phyloP scores from a whole-genome alignment of 2,329 filamentous ascomycete genomes.

The Hypoxylon sp. region DNA sequence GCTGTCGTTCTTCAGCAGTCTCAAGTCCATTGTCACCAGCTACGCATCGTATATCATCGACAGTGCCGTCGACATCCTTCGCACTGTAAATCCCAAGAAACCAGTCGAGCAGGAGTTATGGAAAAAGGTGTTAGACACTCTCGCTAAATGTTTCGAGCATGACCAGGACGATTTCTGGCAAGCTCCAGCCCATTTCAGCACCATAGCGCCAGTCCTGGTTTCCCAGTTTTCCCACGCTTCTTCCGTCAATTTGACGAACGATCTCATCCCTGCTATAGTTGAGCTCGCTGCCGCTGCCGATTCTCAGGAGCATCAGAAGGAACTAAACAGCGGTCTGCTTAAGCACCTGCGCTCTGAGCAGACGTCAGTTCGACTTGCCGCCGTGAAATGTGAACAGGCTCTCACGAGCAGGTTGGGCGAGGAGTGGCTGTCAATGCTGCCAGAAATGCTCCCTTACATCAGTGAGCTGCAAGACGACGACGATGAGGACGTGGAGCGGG shows the following conservation, averaged over 20 bases:
- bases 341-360: slow-evolving; percentile 82
- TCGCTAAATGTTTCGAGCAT: slow-evolving; percentile 84
- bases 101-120: slow-evolving; percentile 74
- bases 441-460: slow-evolving; percentile 97
- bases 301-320: slow-evolving; percentile 90
- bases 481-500: slow-evolving; percentile 90
- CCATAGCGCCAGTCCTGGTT: slow-evolving; percentile 78
- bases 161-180: slow-evolving; percentile 98
- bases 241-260: slow-evolving; percentile 60
- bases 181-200: slow-evolving; percentile 86
- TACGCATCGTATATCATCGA: slow-evolving; percentile 91
- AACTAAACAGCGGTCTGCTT: slow-evolving; percentile 84
- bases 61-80: slow-evolving; percentile 76
- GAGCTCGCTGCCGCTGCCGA: slow-evolving; percentile 86
- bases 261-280: slow-evolving; percentile 81
- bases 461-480: slow-evolving; percentile 97
- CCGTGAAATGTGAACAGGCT: slow-evolving; percentile 84
- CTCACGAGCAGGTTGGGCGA: slow-evolving; percentile 87
- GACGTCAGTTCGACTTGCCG: slow-evolving; percentile 81
- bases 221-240: slow-evolving; percentile 72
- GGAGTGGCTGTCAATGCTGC: slow-evolving; percentile 91
- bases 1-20: slow-evolving; percentile 81
- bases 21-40: slow-evolving; percentile 94
- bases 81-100: slow-evolving; percentile 60
- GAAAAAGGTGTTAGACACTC: slow-evolving; percentile 77